phyloP scores from a whole-genome alignment of 129 eudicot genomes.

The Centrapalus pauciflorus region DNA sequence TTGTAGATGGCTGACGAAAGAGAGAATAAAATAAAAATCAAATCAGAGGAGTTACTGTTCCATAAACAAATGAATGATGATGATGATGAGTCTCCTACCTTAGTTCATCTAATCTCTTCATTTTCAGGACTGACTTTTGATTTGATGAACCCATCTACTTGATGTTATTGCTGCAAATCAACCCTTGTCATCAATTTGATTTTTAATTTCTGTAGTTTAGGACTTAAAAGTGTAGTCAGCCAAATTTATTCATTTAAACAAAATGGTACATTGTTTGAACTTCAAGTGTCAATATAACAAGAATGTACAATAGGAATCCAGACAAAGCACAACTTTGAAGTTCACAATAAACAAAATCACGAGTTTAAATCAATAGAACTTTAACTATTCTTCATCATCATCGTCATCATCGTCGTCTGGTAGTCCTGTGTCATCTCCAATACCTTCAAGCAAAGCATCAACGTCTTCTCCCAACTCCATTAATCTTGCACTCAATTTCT shows the following conservation, averaged over 20 bases:
- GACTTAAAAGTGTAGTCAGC: too few species aligned
- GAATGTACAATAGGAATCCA: conserved; percentile 1
- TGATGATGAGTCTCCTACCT: too few species aligned
- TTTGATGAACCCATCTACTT: too few species aligned
- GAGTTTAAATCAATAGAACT: neutral
- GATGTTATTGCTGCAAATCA: too few species aligned
- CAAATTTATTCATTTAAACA: neutral
- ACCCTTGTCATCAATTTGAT: too few species aligned
- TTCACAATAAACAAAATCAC: neutral
- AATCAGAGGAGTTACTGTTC: too few species aligned
- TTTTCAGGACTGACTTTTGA: too few species aligned
- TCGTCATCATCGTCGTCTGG: conserved; percentile 45
- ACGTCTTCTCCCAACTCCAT: conserved; percentile 83
- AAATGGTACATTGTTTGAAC: neutral
- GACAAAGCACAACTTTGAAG: neutral
- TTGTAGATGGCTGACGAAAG: too few species aligned
- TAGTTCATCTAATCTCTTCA: too few species aligned
- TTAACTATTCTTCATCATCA: conserved; percentile 30
- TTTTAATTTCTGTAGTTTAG: too few species aligned
- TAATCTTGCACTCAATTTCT: conserved; percentile 60
- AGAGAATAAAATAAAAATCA: too few species aligned
- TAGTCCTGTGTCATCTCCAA: conserved; percentile 63
- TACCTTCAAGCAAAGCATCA: conserved; percentile 74
- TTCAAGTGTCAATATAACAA: neutral
- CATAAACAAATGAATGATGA: too few species aligned